Percentiles rank a stretch among this genome's conserved stretches.
Conservation (phyloP, 345 rosid genomes). For the Hibiscus tridactylites region DNA sequence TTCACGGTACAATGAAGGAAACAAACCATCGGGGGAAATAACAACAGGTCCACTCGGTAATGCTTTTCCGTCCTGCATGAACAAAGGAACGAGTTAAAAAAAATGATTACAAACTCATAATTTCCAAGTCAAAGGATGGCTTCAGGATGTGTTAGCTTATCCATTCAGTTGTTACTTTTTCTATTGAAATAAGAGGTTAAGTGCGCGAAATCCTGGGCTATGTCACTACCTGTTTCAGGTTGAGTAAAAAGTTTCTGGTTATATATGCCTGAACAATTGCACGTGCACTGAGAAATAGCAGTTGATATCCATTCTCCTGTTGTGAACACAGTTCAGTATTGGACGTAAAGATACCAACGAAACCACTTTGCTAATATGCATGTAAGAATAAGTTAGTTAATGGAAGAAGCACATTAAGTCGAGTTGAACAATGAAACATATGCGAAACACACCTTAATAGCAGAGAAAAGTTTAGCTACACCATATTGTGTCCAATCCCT, state of each 20-base stretch:
- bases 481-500: conserved; percentile 97
- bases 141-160: background rate
- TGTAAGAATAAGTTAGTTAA: background rate
- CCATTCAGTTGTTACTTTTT: background rate
- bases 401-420: background rate
- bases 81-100: conserved; percentile 7
- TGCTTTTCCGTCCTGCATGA: conserved; percentile 72
- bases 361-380: background rate
- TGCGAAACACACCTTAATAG: conserved; percentile 54
- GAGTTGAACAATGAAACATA: background rate
- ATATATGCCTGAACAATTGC: conserved; percentile 95
- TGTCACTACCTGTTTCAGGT: conserved; percentile 67
- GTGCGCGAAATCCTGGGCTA: background rate
- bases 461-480: conserved; percentile 85
- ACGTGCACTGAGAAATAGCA: conserved; percentile 85
- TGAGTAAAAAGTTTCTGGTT: conserved; percentile 68
- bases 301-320: conserved; percentile 95
- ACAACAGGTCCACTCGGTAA: conserved; percentile 85
- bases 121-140: background rate
- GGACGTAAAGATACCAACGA: background rate
- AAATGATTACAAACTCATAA: background rate
- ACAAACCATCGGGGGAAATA: conserved; percentile 88
- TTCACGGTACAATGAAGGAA: conserved; percentile 88
- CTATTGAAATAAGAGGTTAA: background rate
- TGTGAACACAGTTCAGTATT: conserved; percentile 14